Conservation (phyloP, 768 basidiomycete species). For the Lyophyllum shimeji region DNA sequence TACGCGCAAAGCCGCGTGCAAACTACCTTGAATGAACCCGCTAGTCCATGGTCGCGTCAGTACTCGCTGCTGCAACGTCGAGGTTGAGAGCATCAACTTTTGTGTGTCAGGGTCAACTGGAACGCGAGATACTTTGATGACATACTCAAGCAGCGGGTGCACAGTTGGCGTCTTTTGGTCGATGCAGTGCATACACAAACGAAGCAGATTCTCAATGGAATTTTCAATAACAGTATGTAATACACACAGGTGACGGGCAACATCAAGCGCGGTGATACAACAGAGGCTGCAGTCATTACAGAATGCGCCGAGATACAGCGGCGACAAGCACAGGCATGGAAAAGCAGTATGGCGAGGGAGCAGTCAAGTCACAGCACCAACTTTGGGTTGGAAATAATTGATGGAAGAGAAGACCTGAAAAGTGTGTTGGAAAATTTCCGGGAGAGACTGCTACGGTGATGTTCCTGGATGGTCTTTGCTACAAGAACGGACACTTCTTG, state of each 20-base stretch:
- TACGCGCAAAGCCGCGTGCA: conserved; percentile 1
- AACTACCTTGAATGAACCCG: background rate
- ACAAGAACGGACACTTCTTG: conserved; percentile 35
- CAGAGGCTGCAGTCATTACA: background rate
- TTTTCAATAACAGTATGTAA: background rate
- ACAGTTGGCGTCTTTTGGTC: too few relatives aligned
- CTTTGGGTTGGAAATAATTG: conserved; percentile 18
- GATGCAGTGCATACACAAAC: too few relatives aligned
- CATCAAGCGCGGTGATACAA: background rate
- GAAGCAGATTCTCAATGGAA: background rate
- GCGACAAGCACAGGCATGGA: background rate
- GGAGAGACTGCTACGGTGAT: conserved; percentile 46
- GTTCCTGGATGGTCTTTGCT: conserved; percentile 41
- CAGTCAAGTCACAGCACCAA: conserved; percentile 9
- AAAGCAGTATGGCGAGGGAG: background rate
- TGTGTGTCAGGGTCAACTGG: conserved; percentile 4
- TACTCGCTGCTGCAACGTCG: conserved; percentile 11
- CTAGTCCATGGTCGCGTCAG: conserved; percentile 12
- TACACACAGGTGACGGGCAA: background rate
- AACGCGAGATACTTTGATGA: too few relatives aligned
- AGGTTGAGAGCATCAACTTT: conserved; percentile 17
- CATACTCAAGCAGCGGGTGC: too few relatives aligned
- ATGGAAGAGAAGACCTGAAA: conserved; percentile 28
- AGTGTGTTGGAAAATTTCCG: conserved; percentile 51
- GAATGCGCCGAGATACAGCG: background rate